A percentile compares a stretch with the other conserved stretches of the same genome.
These are phyloP conservation scores for Xylariaceae sp. DNA, from an alignment of 2,329 filamentous ascomycete species.

Conservation along the genomic window DNA sequence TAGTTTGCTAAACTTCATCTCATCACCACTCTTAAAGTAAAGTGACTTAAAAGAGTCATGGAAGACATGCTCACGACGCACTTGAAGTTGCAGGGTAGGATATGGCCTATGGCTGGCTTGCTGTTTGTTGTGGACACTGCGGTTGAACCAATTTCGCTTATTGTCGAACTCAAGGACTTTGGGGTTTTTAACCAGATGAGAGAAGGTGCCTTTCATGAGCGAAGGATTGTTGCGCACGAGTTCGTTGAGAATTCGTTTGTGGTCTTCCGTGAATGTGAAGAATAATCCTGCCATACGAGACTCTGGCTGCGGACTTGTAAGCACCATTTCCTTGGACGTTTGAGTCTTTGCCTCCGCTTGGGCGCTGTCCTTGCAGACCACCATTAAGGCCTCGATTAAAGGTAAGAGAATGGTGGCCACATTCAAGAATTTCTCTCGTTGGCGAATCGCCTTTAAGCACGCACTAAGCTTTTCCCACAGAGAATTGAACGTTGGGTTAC, in stretches of 20 bases:
- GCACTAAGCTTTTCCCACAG: conserved; percentile 91
- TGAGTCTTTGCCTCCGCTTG: conserved; percentile 57
- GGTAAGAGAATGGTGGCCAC: conserved; percentile 93
- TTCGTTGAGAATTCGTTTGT: conserved; percentile 95
- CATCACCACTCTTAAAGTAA: conserved; percentile 92
- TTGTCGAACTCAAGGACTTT: conserved; percentile 99
- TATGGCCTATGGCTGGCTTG: conserved; percentile 56
- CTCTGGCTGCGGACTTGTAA: conserved; percentile 73
- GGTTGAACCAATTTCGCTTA: conserved; percentile 98
- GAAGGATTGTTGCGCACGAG: conserved; percentile 95
- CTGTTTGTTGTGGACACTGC: conserved; percentile 75
- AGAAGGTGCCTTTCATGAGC: conserved; percentile 97
- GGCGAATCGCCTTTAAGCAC: conserved; percentile 79
- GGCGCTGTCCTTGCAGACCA: conserved; percentile 97
- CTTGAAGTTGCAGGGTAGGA: conserved; percentile 73
- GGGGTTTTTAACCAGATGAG: conserved; percentile 92
- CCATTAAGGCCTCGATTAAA: conserved; percentile 94
- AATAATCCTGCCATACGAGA: conserved; percentile 82
- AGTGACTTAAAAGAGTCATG: conserved; percentile 97
- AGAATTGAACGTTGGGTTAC: conserved; percentile 80
- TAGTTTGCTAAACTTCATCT: conserved; percentile 98
- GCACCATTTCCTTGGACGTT: conserved; percentile 59
- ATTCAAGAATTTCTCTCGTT: conserved; percentile 92
- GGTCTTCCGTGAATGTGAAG: conserved; percentile 96
- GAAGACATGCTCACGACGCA: conserved; percentile 94